These are phyloP conservation scores for Liquidambar formosana DNA, from an alignment of 164 flowering plant genomes.

Conservation along the genomic window DNA sequence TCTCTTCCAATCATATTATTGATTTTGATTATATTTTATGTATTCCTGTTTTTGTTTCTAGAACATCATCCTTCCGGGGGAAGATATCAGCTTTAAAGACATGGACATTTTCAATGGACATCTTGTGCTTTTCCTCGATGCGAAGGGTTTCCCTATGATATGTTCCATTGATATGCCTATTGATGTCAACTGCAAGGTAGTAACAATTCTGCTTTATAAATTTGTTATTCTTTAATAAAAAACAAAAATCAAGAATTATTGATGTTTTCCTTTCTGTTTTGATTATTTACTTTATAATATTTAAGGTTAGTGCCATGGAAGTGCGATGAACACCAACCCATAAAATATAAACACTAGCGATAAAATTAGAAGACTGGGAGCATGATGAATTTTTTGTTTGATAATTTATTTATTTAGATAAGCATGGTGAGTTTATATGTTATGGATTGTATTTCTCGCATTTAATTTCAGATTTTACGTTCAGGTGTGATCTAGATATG, in stretches of 20 bases:
- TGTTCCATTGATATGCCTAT: conserved; percentile 80
- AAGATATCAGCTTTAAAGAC: conserved; percentile 60
- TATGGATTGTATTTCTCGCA: too few relatives aligned
- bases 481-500: too few relatives aligned
- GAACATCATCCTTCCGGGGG: conserved; percentile 65
- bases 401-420: too few relatives aligned
- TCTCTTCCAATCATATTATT: too few relatives aligned
- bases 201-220: background rate
- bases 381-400: too few relatives aligned
- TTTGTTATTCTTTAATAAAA: background rate
- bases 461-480: too few relatives aligned
- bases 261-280: background rate
- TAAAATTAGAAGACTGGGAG: background rate
- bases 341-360: background rate
- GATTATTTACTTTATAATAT: background rate
- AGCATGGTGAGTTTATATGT: too few relatives aligned
- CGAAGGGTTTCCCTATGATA: conserved; percentile 47
- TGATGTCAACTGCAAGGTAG: conserved; percentile 50
- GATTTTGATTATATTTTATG: too few relatives aligned
- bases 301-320: background rate
- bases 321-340: background rate
- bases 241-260: too few relatives aligned
- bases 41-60: conserved; percentile 28
- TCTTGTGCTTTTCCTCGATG: conserved; percentile 73
- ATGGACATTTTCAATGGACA: conserved; percentile 83